Conservation (phyloP, 2,329 filamentous ascomycete genomes). For the Aspergillus udagawae region DNA sequence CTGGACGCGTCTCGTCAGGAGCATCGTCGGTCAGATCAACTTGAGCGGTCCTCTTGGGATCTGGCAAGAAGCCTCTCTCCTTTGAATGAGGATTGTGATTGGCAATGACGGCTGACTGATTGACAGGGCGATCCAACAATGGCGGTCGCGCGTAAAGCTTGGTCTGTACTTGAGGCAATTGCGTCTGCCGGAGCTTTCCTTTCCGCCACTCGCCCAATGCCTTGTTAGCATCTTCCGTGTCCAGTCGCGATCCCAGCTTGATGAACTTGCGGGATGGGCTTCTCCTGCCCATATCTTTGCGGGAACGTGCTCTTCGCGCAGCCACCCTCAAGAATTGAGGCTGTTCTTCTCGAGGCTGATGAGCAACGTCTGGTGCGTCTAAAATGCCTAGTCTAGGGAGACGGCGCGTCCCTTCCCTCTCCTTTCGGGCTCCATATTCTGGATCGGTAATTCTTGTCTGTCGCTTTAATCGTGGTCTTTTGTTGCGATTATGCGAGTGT, state of each 20-base stretch:
- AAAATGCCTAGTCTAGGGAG: constrained; percentile 46
- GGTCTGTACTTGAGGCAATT: constrained; percentile 13
- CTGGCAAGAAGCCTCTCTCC: constrained; percentile 2
- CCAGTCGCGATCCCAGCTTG: constrained; percentile 47
- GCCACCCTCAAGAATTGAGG: constrained; percentile 57
- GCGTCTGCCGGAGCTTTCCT: constrained; percentile 38
- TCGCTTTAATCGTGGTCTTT: constrained; percentile 24
- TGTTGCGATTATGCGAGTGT: constrained; percentile 9
- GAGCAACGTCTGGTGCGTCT: constrained; percentile 43
- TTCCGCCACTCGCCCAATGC: constrained; percentile 50
- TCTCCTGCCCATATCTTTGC: constrained; percentile 47
- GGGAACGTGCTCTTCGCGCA: constrained; percentile 47
- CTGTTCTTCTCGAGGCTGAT: constrained; percentile 26
- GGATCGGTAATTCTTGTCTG: constrained; percentile 37
- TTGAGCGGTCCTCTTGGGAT: not conserved
- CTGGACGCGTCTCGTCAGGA: constrained; percentile 1
- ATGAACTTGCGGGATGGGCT: constrained; percentile 52
- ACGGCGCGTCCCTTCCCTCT: constrained; percentile 17
- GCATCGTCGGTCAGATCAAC: constrained; percentile 2
- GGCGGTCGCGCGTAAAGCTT: constrained; percentile 21
- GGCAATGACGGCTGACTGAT: constrained; percentile 5
- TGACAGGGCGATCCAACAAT: constrained; percentile 18
- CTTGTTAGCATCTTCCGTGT: constrained; percentile 53
- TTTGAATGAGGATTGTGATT: not conserved
- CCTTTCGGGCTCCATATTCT: constrained; percentile 19